Evolutionary conservation across 805 yeast genomes (phyloP), one percentile per base, ranked within the genome.

Genomic region (Nakazawaea populi): DNA sequence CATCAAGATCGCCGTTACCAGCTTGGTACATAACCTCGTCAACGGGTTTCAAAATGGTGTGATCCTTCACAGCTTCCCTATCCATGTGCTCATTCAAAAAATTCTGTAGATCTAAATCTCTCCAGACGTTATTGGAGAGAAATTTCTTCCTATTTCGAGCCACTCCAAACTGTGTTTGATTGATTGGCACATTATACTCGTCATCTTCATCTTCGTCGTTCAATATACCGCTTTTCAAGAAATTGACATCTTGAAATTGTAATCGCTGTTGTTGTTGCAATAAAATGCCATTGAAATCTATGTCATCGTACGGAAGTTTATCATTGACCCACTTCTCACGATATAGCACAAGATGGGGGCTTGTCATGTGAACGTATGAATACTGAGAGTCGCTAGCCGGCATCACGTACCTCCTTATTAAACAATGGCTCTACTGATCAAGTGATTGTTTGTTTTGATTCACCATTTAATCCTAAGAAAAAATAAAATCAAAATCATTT

Each of bases 241-340:
- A 51, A 30, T 51, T 51, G 12, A 42, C 38, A n/a, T 30, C 29
- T 32, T 51, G 47, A 32, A 51, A 51, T 34, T 46, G 49, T 27
- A 28, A 28, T 27, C 42, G 36, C 36, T 46, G 53, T 41, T 51
- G 53, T 30, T 51, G 53, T 43, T 46, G 47, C 39, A 37, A 29
- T n/a, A 46, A 29, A 7, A 51, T 43, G 14, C 38, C 39, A 32
- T 46, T 18, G 31, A 51, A 43, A 18, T 65, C 70, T 2, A 67
- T 58, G 42, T 66, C 71, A 44, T 67, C 71, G 54, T 54, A 66
- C 2, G 64, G 62, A 14, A 66, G 49, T 29, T 51, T 56, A 39
- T 65, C 68, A 5, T 54, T 43, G 7, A 62, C 63, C 72, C 71
- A 68, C 32, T 54, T 57, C 50, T 68, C 70, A 32, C 55, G 56